Conservation (phyloP, 768 basidiomycete species). For the Postia placenta region DNA sequence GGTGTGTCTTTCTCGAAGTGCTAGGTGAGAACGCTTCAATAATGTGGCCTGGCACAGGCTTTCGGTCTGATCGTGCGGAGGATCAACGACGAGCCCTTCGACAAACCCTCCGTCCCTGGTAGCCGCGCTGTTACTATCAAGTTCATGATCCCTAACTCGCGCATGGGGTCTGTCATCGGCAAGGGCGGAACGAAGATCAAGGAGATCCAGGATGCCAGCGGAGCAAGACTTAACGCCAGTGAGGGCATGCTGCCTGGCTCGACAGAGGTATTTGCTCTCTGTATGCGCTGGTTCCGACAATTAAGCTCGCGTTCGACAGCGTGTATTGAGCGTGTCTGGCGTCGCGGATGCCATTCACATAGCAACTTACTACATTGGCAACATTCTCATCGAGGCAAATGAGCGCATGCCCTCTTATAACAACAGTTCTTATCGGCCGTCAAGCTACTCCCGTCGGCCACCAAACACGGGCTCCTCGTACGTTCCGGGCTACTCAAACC, state of each 20-base stretch:
- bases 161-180: conserved; percentile 99
- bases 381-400: conserved; percentile 91
- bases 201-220: conserved; percentile 98
- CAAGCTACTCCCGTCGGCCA: conserved; percentile 47
- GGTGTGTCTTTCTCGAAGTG: conserved; percentile 34
- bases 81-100: conserved; percentile 99
- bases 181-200: conserved; percentile 98
- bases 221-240: conserved; percentile 91
- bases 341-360: conserved; percentile 99
- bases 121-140: conserved; percentile 99
- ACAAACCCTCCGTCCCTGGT: conserved; percentile 94
- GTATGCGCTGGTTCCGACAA: conserved; percentile 10
- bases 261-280: conserved; percentile 98
- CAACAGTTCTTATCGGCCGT: conserved; percentile 51
- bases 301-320: conserved; percentile 39
- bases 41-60: conserved; percentile 46
- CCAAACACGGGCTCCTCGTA: conserved; percentile 52
- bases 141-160: conserved; percentile 98
- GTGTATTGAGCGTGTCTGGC: conserved; percentile 94
- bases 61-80: conserved; percentile 98
- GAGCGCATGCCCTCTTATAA: conserved; percentile 72
- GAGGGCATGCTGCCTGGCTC: conserved; percentile 99
- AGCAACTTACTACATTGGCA: conserved; percentile 98
- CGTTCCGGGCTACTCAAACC: conserved; percentile 56
- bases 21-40: background rate